Percentiles rank a stretch among this genome's conserved stretches.
phyloP scores from a whole-genome alignment of 2,329 filamentous ascomycete genomes.

The Aureobasidium subglaciale region DNA sequence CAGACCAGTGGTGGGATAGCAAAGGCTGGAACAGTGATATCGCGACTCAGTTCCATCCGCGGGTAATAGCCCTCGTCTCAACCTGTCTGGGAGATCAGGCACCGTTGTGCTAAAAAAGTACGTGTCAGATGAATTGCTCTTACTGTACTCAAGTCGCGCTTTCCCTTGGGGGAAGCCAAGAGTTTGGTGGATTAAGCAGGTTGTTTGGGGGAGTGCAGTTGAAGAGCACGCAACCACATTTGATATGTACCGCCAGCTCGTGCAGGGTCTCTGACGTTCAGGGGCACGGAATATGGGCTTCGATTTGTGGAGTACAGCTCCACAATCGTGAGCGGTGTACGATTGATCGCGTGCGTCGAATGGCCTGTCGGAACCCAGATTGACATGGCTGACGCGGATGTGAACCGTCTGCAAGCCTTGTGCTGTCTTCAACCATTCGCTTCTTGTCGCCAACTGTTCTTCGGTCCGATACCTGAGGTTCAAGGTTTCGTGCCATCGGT shows the following conservation, averaged over 20 bases:
- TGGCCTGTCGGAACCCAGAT: not conserved
- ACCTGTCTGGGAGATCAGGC: not conserved
- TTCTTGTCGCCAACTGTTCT: not conserved
- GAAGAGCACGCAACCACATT: too few species aligned
- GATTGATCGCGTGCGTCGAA: not conserved
- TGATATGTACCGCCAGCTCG: too few species aligned
- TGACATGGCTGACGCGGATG: not conserved
- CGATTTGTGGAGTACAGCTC: not conserved
- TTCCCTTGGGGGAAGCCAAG: not conserved
- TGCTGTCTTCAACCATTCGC: not conserved
- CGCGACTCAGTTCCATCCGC: not conserved
- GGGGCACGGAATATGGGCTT: too few species aligned
- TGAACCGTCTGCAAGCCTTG: not conserved
- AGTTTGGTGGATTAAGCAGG: not conserved
- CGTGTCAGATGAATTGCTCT: not conserved
- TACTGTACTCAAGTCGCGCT: not conserved
- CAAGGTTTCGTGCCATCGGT: not conserved
- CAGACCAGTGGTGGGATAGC: not conserved
- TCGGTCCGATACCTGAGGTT: not conserved
- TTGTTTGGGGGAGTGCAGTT: too few species aligned
- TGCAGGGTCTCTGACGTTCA: too few species aligned
- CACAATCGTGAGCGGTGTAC: constrained; percentile 4
- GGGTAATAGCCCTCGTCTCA: not conserved
- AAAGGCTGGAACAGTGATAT: not conserved
- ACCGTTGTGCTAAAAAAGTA: not conserved